phyloP scores from a whole-genome alignment of 768 basidiomycete genomes.

The Boletellus emodensis region DNA sequence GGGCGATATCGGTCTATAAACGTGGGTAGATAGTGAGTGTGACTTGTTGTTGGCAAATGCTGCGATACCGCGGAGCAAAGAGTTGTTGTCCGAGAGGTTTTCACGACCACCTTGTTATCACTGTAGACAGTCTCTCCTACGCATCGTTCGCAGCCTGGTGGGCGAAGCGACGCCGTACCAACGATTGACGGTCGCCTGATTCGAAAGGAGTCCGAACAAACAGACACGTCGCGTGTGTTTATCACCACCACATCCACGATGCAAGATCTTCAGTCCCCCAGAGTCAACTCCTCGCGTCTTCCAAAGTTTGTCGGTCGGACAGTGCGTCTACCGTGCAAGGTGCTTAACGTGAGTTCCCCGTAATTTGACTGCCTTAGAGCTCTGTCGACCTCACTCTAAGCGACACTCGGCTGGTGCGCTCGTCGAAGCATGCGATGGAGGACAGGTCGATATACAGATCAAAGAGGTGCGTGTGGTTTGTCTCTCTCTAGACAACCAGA shows the following conservation, averaged over 20 bases:
- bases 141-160: too few species aligned
- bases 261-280: conserved; percentile 36
- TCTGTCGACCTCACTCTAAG: conserved; percentile 15
- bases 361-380: neutral
- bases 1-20: too few species aligned
- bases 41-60: too few species aligned
- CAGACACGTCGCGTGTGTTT: conserved; percentile 12
- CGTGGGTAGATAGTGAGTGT: too few species aligned
- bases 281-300: conserved; percentile 62
- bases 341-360: conserved; percentile 43
- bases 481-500: neutral
- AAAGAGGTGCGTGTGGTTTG: conserved; percentile 32
- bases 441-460: conserved; percentile 50
- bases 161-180: too few species aligned
- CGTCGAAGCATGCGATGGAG: conserved; percentile 66
- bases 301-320: conserved; percentile 47
- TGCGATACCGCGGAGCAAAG: too few species aligned
- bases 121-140: too few species aligned
- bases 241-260: conserved; percentile 9
- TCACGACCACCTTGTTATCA: too few species aligned
- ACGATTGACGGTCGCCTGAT: too few species aligned
- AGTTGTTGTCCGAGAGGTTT: too few species aligned
- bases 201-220: neutral
- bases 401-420: conserved; percentile 43
- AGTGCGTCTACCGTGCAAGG: conserved; percentile 60